phyloP scores from a whole-genome alignment of 441 rosid genomes.

The Bocquillonia castaneifolia region DNA sequence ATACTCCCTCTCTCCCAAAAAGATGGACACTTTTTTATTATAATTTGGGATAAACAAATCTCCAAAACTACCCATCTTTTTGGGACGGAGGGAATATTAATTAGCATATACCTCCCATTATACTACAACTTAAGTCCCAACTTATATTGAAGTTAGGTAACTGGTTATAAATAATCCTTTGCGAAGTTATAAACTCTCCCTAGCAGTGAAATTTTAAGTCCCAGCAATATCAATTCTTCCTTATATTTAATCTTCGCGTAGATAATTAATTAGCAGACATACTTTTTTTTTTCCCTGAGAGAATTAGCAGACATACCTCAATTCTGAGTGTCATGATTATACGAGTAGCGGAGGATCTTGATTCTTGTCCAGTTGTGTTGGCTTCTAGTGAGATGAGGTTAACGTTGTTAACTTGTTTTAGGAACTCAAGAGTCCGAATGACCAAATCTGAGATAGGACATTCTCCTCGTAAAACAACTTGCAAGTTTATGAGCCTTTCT shows the following conservation, averaged over 20 bases:
- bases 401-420: slow-evolving; percentile 40
- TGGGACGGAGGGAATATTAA: too few relatives aligned
- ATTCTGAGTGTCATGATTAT: slow-evolving; percentile 40
- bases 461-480: slow-evolving; percentile 41
- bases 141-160: too few relatives aligned
- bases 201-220: neutral
- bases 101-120: too few relatives aligned
- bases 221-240: too few relatives aligned
- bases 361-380: slow-evolving; percentile 24
- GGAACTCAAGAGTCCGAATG: slow-evolving; percentile 54
- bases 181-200: neutral
- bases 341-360: slow-evolving; percentile 26
- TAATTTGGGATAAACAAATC: too few relatives aligned
- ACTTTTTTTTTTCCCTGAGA: too few relatives aligned
- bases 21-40: too few relatives aligned
- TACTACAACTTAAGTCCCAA: too few relatives aligned
- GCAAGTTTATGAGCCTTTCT: slow-evolving; percentile 34
- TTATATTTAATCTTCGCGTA: too few relatives aligned
- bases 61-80: too few relatives aligned
- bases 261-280: neutral
- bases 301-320: slow-evolving; percentile 36
- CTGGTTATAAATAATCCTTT: too few relatives aligned
- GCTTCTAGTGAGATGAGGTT: slow-evolving; percentile 50
- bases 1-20: too few relatives aligned
- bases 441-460: slow-evolving; percentile 32